A percentile compares a stretch with the other conserved stretches of the same genome.
phyloP scores from a whole-genome alignment of 129 eudicot genomes.

The Calendula officinalis region DNA sequence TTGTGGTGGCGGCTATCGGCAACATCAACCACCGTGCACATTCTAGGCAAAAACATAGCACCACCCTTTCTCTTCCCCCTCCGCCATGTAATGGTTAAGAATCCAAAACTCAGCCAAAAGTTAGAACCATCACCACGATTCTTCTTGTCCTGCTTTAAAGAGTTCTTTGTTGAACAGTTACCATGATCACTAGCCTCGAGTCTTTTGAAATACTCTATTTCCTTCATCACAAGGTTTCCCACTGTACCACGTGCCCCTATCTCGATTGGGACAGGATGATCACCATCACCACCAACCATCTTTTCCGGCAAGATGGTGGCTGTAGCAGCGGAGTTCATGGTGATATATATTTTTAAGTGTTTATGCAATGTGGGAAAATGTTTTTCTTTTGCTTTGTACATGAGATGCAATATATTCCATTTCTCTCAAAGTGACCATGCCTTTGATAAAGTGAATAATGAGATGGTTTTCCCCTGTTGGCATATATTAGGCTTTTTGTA shows the following conservation, averaged over 20 bases:
- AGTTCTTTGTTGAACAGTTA: conserved; percentile 25
- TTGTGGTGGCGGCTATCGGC: conserved; percentile 36
- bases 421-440: conserved; percentile 31
- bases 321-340: conserved; percentile 14
- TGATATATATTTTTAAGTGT: background rate
- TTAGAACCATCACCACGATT: conserved; percentile 30
- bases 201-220: conserved; percentile 70
- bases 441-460: conserved; percentile 53
- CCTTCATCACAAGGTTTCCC: conserved; percentile 85
- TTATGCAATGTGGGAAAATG: conserved; percentile 22
- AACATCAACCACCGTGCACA: conserved; percentile 67
- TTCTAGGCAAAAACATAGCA: conserved; percentile 46
- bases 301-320: conserved; percentile 32
- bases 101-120: conserved; percentile 47
- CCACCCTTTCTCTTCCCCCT: conserved; percentile 53
- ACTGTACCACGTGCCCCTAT: conserved; percentile 85
- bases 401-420: conserved; percentile 29
- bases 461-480: conserved; percentile 16
- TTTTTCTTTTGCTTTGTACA: conserved; percentile 34
- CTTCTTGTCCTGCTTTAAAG: conserved; percentile 20
- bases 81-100: conserved; percentile 46
- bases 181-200: conserved; percentile 39
- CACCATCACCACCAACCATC: conserved; percentile 33
- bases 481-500: conserved; percentile 31
- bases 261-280: conserved; percentile 50